Evolutionary conservation across 139 green algal genomes (phyloP).

Genomic region (Axilococcus clingmanii): DNA sequence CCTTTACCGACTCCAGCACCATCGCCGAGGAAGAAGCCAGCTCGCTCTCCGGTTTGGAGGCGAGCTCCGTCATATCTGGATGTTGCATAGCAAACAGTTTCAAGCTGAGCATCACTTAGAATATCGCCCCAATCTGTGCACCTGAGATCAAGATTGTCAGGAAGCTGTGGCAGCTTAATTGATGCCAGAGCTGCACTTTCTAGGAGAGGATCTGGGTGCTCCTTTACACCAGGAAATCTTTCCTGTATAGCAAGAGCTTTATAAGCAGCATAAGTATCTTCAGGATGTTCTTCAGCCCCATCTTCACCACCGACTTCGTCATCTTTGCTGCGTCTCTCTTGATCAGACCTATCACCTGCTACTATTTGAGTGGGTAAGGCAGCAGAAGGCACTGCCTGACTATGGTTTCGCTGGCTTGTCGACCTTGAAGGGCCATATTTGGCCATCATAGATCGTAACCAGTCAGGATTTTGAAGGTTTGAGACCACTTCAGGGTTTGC

Average conservation of each 20-base stretch:
- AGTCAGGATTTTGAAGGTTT: too few species aligned
- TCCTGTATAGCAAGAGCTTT: conserved; percentile 6
- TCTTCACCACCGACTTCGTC: too few species aligned
- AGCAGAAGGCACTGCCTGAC: too few species aligned
- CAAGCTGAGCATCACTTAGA: conserved; percentile 64
- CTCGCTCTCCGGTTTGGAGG: conserved; percentile 10
- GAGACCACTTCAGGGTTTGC: too few species aligned
- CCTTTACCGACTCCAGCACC: conserved; percentile 83
- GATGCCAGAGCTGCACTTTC: conserved; percentile 55
- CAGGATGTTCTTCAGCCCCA: conserved; percentile 3
- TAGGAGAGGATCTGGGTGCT: conserved; percentile 52
- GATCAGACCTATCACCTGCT: background rate
- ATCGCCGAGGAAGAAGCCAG: conserved; percentile 78
- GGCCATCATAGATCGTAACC: too few species aligned
- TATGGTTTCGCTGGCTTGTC: too few species aligned
- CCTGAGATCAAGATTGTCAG: too few species aligned
- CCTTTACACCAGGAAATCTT: conserved; percentile 11
- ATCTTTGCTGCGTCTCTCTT: background rate
- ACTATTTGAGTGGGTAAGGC: background rate
- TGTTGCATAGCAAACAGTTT: conserved; percentile 66
- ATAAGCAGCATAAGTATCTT: conserved; percentile 13
- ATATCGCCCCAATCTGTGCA: conserved; percentile 38
- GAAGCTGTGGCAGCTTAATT: conserved; percentile 35
- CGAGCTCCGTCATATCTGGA: conserved; percentile 40
- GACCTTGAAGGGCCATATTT: too few species aligned